Evolutionary conservation across 2,329 filamentous ascomycete species (phyloP).

Genomic region (Furcasterigmium furcatum): DNA sequence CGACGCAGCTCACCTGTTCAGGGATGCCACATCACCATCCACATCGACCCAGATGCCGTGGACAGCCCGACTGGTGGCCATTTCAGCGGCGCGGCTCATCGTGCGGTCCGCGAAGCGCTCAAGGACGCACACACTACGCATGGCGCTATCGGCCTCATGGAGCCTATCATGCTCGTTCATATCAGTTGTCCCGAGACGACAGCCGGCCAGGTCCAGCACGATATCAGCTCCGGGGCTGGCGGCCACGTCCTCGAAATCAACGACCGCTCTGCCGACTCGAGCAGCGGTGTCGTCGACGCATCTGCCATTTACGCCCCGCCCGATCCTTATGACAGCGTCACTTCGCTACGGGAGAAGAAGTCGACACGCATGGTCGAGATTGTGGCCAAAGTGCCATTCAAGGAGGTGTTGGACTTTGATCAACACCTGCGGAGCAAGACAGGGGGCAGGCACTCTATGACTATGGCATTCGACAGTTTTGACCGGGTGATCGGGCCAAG

Average conservation of each 20-base stretch:
- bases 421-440: slow-evolving; percentile 87
- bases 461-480: slow-evolving; percentile 57
- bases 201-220: slow-evolving; percentile 79
- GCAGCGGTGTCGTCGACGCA: slow-evolving; percentile 56
- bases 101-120: slow-evolving; percentile 67
- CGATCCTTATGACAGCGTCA: slow-evolving; percentile 70
- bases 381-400: slow-evolving; percentile 83
- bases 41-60: slow-evolving; percentile 57
- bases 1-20: slow-evolving; percentile 78
- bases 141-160: slow-evolving; percentile 66
- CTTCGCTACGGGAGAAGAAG: slow-evolving; percentile 52
- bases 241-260: slow-evolving; percentile 73
- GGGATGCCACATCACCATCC: slow-evolving; percentile 67
- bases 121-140: slow-evolving; percentile 51
- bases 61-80: slow-evolving; percentile 63
- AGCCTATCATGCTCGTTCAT: slow-evolving; percentile 88
- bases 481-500: slow-evolving; percentile 51
- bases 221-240: slow-evolving; percentile 70
- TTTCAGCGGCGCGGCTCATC: slow-evolving; percentile 59
- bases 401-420: slow-evolving; percentile 95
- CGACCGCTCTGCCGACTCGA: slow-evolving; percentile 37
- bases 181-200: slow-evolving; percentile 82
- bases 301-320: slow-evolving; percentile 80
- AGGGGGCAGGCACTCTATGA: slow-evolving; percentile 67
- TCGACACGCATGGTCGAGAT: slow-evolving; percentile 59